Evolutionary conservation across 2,329 filamentous ascomycete genomes (phyloP).

Genomic region (Boeremia lycopersici): DNA sequence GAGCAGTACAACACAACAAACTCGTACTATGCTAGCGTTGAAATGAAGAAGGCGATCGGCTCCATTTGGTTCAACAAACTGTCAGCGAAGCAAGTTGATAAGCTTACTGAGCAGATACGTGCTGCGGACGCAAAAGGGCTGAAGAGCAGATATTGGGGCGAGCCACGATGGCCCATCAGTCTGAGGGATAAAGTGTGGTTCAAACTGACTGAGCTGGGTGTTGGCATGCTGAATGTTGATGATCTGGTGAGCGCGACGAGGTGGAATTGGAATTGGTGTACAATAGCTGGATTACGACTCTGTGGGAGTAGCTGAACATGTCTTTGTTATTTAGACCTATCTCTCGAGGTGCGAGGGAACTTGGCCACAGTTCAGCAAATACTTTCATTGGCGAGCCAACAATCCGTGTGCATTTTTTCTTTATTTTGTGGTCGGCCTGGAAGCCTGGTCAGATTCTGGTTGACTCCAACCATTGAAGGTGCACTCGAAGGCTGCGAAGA

Average conservation of each 20-base stretch:
- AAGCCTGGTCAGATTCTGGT: too few relatives aligned
- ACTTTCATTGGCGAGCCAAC: too few relatives aligned
- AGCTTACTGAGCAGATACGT: conserved; percentile 28
- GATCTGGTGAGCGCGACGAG: conserved; percentile 29
- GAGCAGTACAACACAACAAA: conserved; percentile 30
- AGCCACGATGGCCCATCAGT: conserved; percentile 31
- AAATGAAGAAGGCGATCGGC: conserved; percentile 30
- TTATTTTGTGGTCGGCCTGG: too few relatives aligned
- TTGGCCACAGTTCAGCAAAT: too few relatives aligned
- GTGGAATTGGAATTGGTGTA: conserved; percentile 38
- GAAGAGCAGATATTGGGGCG: conserved; percentile 33
- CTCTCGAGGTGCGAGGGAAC: too few relatives aligned
- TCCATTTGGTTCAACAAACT: conserved; percentile 21
- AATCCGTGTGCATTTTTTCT: too few relatives aligned
- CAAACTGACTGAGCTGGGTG: conserved; percentile 19
- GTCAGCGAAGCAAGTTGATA: conserved; percentile 19
- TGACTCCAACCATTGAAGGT: too few relatives aligned
- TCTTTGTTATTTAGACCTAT: background rate
- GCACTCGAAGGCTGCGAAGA: too few relatives aligned
- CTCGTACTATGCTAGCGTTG: conserved; percentile 35
- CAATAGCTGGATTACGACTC: conserved; percentile 31
- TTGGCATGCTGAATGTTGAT: conserved; percentile 34
- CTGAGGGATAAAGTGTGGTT: conserved; percentile 30
- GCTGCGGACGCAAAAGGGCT: conserved; percentile 28
- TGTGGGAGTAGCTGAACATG: conserved; percentile 29